phyloP scores from a whole-genome alignment of 2,329 filamentous ascomycete species.

The Apiospora pterosperma region DNA sequence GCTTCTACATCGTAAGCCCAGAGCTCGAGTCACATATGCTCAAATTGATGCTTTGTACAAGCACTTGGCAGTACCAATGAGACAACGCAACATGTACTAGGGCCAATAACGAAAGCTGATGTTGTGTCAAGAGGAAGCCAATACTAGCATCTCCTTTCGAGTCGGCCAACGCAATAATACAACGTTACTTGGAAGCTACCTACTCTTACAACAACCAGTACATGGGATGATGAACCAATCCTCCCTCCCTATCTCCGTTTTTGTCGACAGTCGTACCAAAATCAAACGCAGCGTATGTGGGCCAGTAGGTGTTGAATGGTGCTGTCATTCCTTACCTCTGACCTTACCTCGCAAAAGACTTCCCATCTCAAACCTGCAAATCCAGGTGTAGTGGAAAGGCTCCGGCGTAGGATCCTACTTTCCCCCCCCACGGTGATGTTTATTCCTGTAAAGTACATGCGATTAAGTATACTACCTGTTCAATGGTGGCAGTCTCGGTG shows the following conservation, averaged over 20 bases:
- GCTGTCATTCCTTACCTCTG: conserved; percentile 46
- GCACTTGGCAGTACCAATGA: too few species aligned
- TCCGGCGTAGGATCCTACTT: not conserved
- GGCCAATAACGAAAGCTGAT: not conserved
- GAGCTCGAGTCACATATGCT: too few species aligned
- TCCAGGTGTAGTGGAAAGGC: not conserved
- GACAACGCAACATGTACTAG: not conserved
- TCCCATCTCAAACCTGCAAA: not conserved
- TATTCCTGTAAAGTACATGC: conserved; percentile 1
- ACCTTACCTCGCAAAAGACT: conserved; percentile 43
- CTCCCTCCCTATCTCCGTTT: not conserved
- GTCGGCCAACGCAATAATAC: not conserved
- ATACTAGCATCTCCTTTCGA: not conserved
- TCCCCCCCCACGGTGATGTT: not conserved
- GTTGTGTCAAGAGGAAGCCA: not conserved
- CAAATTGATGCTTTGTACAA: too few species aligned
- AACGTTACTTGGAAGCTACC: not conserved
- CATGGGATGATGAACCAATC: not conserved
- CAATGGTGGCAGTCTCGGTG: not conserved
- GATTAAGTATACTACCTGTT: conserved; percentile 2
- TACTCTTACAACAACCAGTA: not conserved
- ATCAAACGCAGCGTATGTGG: not conserved
- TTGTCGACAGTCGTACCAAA: not conserved
- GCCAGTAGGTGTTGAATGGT: conserved; percentile 3
- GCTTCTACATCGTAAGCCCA: not conserved